Evolutionary conservation across 176 grass and related monocot genomes (phyloP).

Genomic region (Paspalum vaginatum): DNA sequence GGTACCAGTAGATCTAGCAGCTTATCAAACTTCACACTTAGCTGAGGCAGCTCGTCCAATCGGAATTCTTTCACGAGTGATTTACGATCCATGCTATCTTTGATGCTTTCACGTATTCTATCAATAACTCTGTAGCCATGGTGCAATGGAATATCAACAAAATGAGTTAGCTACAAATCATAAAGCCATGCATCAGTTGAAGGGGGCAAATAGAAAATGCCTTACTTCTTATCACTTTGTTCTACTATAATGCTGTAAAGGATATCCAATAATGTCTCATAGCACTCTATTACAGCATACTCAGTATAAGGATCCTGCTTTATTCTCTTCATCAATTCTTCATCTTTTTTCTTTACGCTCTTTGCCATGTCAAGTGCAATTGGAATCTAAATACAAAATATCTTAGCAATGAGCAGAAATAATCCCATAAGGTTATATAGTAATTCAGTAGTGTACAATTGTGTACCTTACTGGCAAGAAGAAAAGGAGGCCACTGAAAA

Average conservation of each 20-base stretch:
- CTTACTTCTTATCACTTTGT: constrained; percentile 60
- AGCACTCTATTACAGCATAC: constrained; percentile 80
- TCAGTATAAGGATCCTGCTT: constrained; percentile 66
- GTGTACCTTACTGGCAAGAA: constrained; percentile 94
- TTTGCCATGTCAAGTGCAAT: constrained; percentile 89
- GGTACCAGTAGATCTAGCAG: constrained; percentile 73
- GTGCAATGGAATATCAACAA: constrained; percentile 18
- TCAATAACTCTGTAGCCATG: constrained; percentile 56
- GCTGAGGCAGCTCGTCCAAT: constrained; percentile 80
- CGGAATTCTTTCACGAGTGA: constrained; percentile 57
- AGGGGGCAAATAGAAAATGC: background rate
- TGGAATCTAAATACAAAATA: constrained; percentile 84
- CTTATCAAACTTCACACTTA: constrained; percentile 80
- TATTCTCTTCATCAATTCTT: constrained; percentile 74
- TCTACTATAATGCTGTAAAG: constrained; percentile 59
- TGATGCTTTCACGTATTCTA: constrained; percentile 33
- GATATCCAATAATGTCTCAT: constrained; percentile 62
- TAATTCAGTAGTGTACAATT: constrained; percentile 7
- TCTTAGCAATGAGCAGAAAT: constrained; percentile 6
- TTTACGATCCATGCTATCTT: constrained; percentile 7
- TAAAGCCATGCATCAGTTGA: background rate
- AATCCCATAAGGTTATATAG: background rate
- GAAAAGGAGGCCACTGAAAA: constrained; percentile 92
- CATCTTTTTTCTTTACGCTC: constrained; percentile 76
- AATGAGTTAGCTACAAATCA: constrained; percentile 33